Evolutionary conservation across 352 stramenopile species (phyloP), one percentile per base, ranked within the genome.

Genomic region (Globisporangium takayamanum): DNA sequence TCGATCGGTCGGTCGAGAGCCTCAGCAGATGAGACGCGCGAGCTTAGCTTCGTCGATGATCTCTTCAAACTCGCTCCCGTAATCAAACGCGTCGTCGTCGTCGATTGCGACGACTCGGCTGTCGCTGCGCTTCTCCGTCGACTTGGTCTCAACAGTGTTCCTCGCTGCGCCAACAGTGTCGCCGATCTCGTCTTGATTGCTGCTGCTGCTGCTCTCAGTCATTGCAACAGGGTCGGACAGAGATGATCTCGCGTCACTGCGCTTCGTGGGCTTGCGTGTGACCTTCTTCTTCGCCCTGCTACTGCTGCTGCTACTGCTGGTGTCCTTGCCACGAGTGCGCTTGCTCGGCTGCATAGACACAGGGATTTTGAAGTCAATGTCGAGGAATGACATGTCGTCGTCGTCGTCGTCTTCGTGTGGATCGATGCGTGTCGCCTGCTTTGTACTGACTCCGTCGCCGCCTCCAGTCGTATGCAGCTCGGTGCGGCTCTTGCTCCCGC

Each of bases 31-130:
- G 52, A 90, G 64, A 6, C 69, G 61, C 7, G 56, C 62, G 16
- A 92, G 70, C 51, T 78, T 62, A 46, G 67, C 55, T 72, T 94
- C 84, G 52, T 94, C 80, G 12, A 88, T 74, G 22, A 92, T 61
- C 12, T 94, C 84, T 41, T 94, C 84, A 63, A 94, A 92, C n/a
- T 90, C 76, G 49, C 88, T 68, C 18, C 81, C 82, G 59, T 88
- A 88, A 66, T 82, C 80, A 56, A 84, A 80, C 53, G 79, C 69
- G 44, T 72, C 64, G 42, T 77, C 72, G 22, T 78, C 67, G 18
- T 73, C 65, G 28, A 68, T 60, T 33, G 28, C 28, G 3, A 33
- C 28, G 28, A 33, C 3, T 33, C 28, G 28, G 28, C 28, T 33
- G 28, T 5, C 28, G 5, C 28, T 33, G 28, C 28, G 28, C 5